phyloP scores from a whole-genome alignment of 2,329 filamentous ascomycete species.

The Claviceps spartinae region DNA sequence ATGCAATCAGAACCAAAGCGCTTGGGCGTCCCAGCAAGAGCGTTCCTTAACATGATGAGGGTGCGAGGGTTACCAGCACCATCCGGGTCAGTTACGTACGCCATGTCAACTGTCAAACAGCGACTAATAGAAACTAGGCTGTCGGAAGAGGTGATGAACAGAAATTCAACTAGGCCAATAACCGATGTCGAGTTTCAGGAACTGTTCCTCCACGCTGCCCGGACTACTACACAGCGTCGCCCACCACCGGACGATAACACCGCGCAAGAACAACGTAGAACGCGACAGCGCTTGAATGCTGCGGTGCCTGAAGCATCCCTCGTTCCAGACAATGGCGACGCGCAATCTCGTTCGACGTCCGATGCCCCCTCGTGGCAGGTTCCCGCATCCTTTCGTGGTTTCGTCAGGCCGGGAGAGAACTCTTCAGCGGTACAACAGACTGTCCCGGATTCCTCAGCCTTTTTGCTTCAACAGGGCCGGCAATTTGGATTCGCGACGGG shows the following conservation, averaged over 20 bases:
- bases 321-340: not conserved
- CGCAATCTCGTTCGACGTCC: not conserved
- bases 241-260: slow-evolving; percentile 15
- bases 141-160: slow-evolving; percentile 12
- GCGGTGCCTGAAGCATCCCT: not conserved
- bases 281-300: slow-evolving; percentile 14
- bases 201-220: slow-evolving; percentile 7
- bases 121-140: not conserved
- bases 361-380: not conserved
- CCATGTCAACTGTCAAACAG: not conserved
- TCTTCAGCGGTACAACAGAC: not conserved
- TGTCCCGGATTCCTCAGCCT: not conserved
- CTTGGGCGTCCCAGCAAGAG: slow-evolving; percentile 9
- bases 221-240: slow-evolving; percentile 11
- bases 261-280: slow-evolving; percentile 16
- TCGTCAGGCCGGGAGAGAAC: not conserved
- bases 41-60: slow-evolving; percentile 20
- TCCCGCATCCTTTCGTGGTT: not conserved
- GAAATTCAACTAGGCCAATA: slow-evolving; percentile 3
- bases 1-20: slow-evolving; percentile 35
- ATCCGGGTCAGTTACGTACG: slow-evolving; percentile 9
- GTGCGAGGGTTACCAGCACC: slow-evolving; percentile 12
- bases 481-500: not conserved
- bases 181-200: slow-evolving; percentile 9
- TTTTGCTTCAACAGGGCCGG: not conserved